phyloP scores from a whole-genome alignment of 768 basidiomycete genomes.

The Cyathus striatus region DNA sequence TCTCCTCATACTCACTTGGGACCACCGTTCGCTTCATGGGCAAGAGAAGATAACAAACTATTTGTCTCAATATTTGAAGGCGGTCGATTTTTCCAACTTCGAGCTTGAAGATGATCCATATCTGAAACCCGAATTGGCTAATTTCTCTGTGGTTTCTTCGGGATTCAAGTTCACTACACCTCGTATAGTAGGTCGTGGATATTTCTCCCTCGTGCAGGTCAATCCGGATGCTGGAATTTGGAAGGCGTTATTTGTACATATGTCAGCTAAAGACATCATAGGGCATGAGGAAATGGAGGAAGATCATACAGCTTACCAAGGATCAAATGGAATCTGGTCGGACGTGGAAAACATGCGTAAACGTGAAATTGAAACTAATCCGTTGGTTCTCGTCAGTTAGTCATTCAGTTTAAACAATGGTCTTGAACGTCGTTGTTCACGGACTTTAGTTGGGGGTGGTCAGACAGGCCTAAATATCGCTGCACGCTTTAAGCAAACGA shows the following conservation, averaged over 20 bases:
- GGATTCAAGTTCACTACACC: constrained; percentile 32
- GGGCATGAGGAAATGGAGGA: constrained; percentile 28
- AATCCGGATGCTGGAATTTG: constrained; percentile 16
- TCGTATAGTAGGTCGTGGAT: constrained; percentile 24
- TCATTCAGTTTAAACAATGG: constrained; percentile 1
- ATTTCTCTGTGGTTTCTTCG: constrained; percentile 6
- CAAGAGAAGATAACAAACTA: constrained; percentile 25
- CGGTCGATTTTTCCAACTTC: constrained; percentile 17
- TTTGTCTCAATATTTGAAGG: constrained; percentile 15
- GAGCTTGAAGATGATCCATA: constrained; percentile 16
- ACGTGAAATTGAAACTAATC: constrained; percentile 28
- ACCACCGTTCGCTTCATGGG: constrained; percentile 29
- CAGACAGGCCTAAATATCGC: constrained; percentile 39
- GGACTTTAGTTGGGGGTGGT: constrained; percentile 32
- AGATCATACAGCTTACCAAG: constrained; percentile 26
- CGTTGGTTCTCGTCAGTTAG: constrained; percentile 34
- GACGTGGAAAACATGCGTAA: constrained; percentile 27
- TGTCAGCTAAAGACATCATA: constrained; percentile 23
- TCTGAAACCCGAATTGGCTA: constrained; percentile 13
- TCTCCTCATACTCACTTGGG: constrained; percentile 38
- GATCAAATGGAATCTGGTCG: constrained; percentile 26
- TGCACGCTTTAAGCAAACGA: constrained; percentile 36
- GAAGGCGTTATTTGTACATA: constrained; percentile 31
- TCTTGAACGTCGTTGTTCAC: not conserved
- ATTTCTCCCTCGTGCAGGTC: constrained; percentile 27